Base-by-base conservation (phyloP, 768 basidiomycete genomes). In the Daedaleopsis nitida region DNA sequence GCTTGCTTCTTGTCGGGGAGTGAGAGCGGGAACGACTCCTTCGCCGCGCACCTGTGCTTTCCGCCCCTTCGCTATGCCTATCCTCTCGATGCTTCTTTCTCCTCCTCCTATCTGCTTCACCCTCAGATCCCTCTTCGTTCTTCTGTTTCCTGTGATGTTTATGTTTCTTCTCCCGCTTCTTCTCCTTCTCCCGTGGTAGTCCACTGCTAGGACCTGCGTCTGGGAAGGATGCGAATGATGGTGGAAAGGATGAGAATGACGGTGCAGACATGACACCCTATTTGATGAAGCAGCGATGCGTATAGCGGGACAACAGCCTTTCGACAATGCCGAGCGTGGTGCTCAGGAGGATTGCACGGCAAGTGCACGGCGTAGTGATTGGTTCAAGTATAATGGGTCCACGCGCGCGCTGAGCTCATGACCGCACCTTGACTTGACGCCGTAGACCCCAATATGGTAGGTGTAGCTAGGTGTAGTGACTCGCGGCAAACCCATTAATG, bases 141-240 rank as follows among this genome's bases (percentile, higher is more conserved):
- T 53, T 54, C 37, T 53, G 44, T 34, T 50, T 57, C 49, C 52
- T 55, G 49, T 43, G 62, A 38, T 62, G 60, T 48, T 63, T 64
- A 7, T 7, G 48, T 63, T 69, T 61, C 55, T 49, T 27, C 59
- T 11, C 47, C 13, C 58, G 45, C 32, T 69, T 68, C 23, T 64
- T 62, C 32, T 52, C 42, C 43, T 52, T 52, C 14, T 57, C 45
- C 27, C 44, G 59, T 52, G 43, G 68, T 60, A 72, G 56, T 39
- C 66, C 60, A 53, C 80, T 72, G 4, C 76, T 80, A 54, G 78
- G 73, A 21, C 83, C 81, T n/a, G 83, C 59, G 55, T 87, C 84
- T 38, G 89, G 88, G 70, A 91, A 91, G 27, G 88, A 88, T 14
- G 81, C 70, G 70, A 91, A 91, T 1, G 86, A 84, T 1, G 86